Conservation (phyloP, 805 yeast species). For the Saccharomycopsis lassenensis region DNA sequence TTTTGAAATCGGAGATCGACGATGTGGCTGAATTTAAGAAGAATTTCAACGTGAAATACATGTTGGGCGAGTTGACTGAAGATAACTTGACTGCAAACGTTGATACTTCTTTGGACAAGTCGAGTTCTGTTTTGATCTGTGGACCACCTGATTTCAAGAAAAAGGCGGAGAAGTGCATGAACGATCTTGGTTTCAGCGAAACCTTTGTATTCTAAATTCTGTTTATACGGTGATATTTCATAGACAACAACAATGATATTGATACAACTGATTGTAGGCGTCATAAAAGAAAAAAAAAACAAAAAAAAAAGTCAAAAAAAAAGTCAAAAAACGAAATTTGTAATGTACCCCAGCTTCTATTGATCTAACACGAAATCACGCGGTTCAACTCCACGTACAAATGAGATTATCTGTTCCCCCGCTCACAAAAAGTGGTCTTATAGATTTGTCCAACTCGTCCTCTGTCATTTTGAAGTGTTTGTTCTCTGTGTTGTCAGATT, state of each 20-base stretch:
- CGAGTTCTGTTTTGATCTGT: conserved; percentile 55
- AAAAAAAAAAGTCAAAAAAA: not conserved
- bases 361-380: too few species aligned
- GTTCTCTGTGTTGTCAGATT: conserved; percentile 3
- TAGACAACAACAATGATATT: too few species aligned
- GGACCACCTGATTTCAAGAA: conserved; percentile 68
- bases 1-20: conserved; percentile 62
- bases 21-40: conserved; percentile 57
- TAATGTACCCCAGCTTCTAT: too few species aligned
- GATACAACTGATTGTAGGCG: too few species aligned
- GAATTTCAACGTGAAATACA: conserved; percentile 47
- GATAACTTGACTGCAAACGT: conserved; percentile 24
- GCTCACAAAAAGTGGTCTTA: conserved; percentile 31
- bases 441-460: conserved; percentile 14
- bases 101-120: conserved; percentile 18
- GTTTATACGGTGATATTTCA: not conserved
- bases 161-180: conserved; percentile 36
- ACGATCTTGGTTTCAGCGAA: conserved; percentile 44
- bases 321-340: not conserved
- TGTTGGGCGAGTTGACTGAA: conserved; percentile 49
- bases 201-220: conserved; percentile 10
- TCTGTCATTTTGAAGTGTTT: conserved; percentile 7
- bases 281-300: not conserved
- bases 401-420: conserved; percentile 33
- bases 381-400: conserved; percentile 27